Evolutionary conservation across 768 basidiomycete genomes (phyloP), one percentile per base, ranked within the genome.

Genomic region (Serendipita vermifera): DNA sequence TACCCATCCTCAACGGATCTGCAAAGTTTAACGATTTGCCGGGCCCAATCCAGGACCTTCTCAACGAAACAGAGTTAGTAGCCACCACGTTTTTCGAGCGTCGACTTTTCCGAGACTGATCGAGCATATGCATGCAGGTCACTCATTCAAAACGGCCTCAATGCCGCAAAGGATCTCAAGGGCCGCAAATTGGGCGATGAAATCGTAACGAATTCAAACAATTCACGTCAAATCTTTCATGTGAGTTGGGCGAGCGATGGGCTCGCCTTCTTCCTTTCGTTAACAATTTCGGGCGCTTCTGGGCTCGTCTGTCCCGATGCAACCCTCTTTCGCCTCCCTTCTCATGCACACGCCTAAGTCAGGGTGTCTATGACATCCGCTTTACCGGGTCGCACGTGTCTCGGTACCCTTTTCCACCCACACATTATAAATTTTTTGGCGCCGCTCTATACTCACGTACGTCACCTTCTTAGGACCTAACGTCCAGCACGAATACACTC

Each of bases 401-500:
- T n/a, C n/a, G n/a, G n/a, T n/a, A n/a, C n/a, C n/a, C n/a, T n/a
- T n/a, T n/a, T n/a, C n/a, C n/a, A n/a, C n/a, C n/a, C n/a, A n/a
- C n/a, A n/a, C n/a, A n/a, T n/a, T n/a, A n/a, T n/a, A n/a, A n/a
- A n/a, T n/a, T n/a, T n/a, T n/a, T n/a, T n/a, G n/a, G n/a, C n/a
- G n/a, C n/a, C n/a, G n/a, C n/a, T 27, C 33, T 14, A 17, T 48
- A 33, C 31, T 57, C 27, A 39, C 32, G 11, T 39, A 3, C 57
- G 5, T n/a, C 13, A 14, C n/a, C 29, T 27, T 24, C 36, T 14
- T 58, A 88, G 86, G 86, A 86, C 58, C 72, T 85, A 38, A 71
- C 82, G 39, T 77, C 78, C 61, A 75, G 77, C 2, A 73, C 80
- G 31, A 76, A 79, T 5, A 77, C 75, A 20, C 77, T 85, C 35